Conservation (phyloP, 2,329 filamentous ascomycete species). For the Lachnellula cervina region DNA sequence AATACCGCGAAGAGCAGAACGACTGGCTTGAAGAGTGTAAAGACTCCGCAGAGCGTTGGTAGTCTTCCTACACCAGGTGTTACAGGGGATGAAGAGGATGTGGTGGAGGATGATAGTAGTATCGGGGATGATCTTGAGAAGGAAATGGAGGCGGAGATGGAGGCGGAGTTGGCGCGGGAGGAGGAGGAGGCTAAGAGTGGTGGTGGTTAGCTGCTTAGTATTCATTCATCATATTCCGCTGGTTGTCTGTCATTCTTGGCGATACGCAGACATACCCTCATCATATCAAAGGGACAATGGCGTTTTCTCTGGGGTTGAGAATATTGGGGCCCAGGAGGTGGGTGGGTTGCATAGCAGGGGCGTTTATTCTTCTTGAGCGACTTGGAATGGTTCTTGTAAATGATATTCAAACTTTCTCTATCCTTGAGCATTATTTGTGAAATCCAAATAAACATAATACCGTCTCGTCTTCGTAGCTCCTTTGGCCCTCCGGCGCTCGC, state of each 20-base stretch:
- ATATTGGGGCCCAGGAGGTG: background rate
- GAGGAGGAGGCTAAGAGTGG: conserved; percentile 1
- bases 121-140: conserved; percentile 40
- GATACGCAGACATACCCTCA: background rate
- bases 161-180: conserved; percentile 21
- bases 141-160: conserved; percentile 20
- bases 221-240: background rate
- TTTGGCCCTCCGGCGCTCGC: too few relatives aligned
- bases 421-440: too few relatives aligned
- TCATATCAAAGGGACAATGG: background rate
- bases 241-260: background rate
- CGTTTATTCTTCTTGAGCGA: background rate
- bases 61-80: conserved; percentile 39
- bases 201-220: conserved; percentile 4
- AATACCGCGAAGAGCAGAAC: conserved; percentile 42
- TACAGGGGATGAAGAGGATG: conserved; percentile 39
- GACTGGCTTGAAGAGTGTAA: conserved; percentile 44
- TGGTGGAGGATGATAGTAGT: conserved; percentile 50
- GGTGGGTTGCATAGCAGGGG: conserved; percentile 5
- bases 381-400: background rate
- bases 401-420: too few relatives aligned
- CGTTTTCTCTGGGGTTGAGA: background rate
- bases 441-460: too few relatives aligned
- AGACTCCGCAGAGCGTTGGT: conserved; percentile 35
- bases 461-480: too few relatives aligned